phyloP scores from a whole-genome alignment of 2,329 filamentous ascomycete species.

The Diaporthe sp. region DNA sequence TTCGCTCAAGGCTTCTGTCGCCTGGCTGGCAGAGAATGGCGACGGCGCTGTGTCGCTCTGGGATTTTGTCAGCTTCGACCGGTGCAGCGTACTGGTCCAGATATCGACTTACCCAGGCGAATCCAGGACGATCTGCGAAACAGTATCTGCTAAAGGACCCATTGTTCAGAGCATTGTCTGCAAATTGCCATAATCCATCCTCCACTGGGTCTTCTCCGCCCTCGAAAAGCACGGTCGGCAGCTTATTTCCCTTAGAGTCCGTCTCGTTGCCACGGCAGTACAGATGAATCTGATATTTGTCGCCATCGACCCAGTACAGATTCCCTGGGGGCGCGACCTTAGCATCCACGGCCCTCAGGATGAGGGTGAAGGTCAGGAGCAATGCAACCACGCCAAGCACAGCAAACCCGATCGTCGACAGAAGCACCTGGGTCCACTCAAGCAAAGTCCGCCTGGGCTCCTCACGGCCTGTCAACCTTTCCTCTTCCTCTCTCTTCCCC shows the following conservation, averaged over 20 bases:
- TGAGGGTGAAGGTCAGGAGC: constrained; percentile 83
- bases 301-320: constrained; percentile 83
- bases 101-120: constrained; percentile 73
- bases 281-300: constrained; percentile 89
- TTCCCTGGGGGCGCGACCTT: constrained; percentile 81
- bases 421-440: constrained; percentile 87
- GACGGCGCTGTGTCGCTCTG: constrained; percentile 90
- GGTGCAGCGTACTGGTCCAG: constrained; percentile 52
- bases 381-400: constrained; percentile 78
- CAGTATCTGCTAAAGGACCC: constrained; percentile 91
- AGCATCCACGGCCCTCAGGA: constrained; percentile 84
- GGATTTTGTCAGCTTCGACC: constrained; percentile 14
- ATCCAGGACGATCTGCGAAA: constrained; percentile 93
- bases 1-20: constrained; percentile 90
- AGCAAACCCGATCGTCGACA: constrained; percentile 79
- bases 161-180: constrained; percentile 80
- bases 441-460: constrained; percentile 85
- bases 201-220: constrained; percentile 86
- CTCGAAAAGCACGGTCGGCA: constrained; percentile 89
- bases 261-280: constrained; percentile 84
- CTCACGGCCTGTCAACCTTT: constrained; percentile 88
- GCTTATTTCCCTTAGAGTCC: constrained; percentile 64
- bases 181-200: constrained; percentile 83
- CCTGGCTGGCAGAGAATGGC: constrained; percentile 92
- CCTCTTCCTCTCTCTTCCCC: constrained; percentile 94